Conservation (phyloP, 768 basidiomycete genomes). For the Multifurca ochricompacta region DNA sequence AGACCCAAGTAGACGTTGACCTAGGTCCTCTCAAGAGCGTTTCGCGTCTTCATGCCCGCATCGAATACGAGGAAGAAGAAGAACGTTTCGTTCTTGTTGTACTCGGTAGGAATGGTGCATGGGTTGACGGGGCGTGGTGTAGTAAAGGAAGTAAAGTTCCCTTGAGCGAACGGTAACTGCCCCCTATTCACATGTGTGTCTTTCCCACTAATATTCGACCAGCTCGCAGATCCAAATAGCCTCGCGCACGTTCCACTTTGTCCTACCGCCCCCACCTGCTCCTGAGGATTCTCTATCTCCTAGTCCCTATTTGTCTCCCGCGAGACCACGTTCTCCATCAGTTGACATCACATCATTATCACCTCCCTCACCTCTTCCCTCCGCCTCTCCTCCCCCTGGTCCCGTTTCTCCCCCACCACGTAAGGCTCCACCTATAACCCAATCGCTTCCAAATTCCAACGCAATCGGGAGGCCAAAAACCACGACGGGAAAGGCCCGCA, state of each 20-base stretch:
- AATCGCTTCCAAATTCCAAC: slow-evolving; percentile 58
- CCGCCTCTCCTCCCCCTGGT: slow-evolving; percentile 62
- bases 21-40: slow-evolving; percentile 96
- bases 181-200: background rate
- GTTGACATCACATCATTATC: slow-evolving; percentile 66
- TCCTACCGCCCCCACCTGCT: slow-evolving; percentile 80
- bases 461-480: slow-evolving; percentile 31
- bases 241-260: slow-evolving; percentile 93
- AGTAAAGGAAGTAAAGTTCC: slow-evolving; percentile 83
- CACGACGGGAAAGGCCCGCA: slow-evolving; percentile 11
- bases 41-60: slow-evolving; percentile 92
- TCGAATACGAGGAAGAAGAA: slow-evolving; percentile 87
- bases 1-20: slow-evolving; percentile 71
- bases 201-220: slow-evolving; percentile 21
- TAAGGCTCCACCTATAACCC: slow-evolving; percentile 36
- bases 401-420: slow-evolving; percentile 34
- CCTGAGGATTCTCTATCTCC: slow-evolving; percentile 78
- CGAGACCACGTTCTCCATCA: slow-evolving; percentile 64
- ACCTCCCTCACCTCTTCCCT: slow-evolving; percentile 73
- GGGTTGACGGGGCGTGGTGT: slow-evolving; percentile 97
- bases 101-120: slow-evolving; percentile 93
- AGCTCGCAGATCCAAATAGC: slow-evolving; percentile 97
- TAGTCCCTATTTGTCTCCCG: slow-evolving; percentile 62
- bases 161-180: slow-evolving; percentile 67
- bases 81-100: slow-evolving; percentile 86